Base-by-base conservation (phyloP, 306 rosid species). In the Bauhinia variegata region DNA sequence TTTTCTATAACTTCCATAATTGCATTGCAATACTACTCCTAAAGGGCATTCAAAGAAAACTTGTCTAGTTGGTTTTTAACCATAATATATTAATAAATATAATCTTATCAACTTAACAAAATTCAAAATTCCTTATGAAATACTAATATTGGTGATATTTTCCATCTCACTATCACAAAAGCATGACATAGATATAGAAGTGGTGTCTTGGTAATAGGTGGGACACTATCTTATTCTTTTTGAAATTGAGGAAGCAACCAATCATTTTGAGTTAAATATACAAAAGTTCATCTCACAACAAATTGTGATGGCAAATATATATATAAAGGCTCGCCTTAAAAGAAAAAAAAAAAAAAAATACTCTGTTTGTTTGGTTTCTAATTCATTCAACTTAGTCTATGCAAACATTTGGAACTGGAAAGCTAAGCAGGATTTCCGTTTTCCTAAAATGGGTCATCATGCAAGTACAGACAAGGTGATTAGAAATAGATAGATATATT, bases 1-100 rank as follows among this genome's bases (percentile, higher is more conserved):
- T 65, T 62, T 57, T 54, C 67, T 48, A 56, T 74, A 49, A 53
- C 38, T 42, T 32, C 55, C 48, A 74, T 57, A 44, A 68, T 75
- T 39, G 64, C 71, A 33, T 7, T 7, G 11, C 32, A 59, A 38
- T 50, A 44, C 23, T 61, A 28, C 54, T 61, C 28, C 46, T 52
- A 12, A 11, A 51, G 51, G 17, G 39, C 50, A 70, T 57, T 19
- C 51, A 8, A 19, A 8, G 67, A 13, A 37, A 28, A 34, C 19
- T 36, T 48, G 38, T 48, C 57, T 16, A 16, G 19, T 37, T 17
- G 15, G 23, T 19, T 4, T 11, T 23, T 23, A 23, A 23, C 2
- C 28, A 2, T 23, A 23, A 1, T 23, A 1, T 23, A 23, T 23
- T 50, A 19, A 15, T 19, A 16, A 16, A 2, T 31, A 48, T 39